Evolutionary conservation across 2,329 filamentous ascomycete genomes (phyloP), one percentile per base, ranked within the genome.

Genomic region (Calycina herbarum): DNA sequence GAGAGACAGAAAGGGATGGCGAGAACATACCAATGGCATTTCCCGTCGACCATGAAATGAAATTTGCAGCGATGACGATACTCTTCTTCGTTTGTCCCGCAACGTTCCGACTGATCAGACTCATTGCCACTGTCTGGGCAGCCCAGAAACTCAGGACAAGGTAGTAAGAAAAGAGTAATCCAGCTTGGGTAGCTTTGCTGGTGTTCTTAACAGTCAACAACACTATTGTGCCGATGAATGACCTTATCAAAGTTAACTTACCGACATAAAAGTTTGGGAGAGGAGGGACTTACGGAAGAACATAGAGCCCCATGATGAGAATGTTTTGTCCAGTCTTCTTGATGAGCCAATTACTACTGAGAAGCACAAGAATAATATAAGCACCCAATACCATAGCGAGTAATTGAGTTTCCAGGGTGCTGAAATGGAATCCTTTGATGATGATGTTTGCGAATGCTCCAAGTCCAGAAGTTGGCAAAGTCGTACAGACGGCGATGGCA

Each of bases 91-190:
- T 85, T 27, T 79, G 79, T 5, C 83, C 83, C 5, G 80, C 81
- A 57, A 84, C 76, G 72, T 85, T 86, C 65, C 82, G 81, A 3
- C 82, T 78, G 2, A 81, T 82, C 77, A 92, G 83, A 15, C 87
- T 88, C 71, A 92, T 82, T 7, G 84, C 81, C 13, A 92, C 79
- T 1, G 87, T 89, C 72, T 90, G 86, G 0, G 89, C 89, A 0
- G 89, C 88, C 89, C 89, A 93, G 83, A 93, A 93, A 5, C 88
- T 91, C 20, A 92, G 82, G 0, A 87, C 89, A 67, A 93, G 89
- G 78, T 93, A 93, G 81, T 93, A 93, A 73, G 83, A 85, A 72
- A 93, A 85, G 15, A 93, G 79, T 0, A 93, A 82, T 5, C 90
- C 90, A 33, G 88, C 82, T 76, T 89, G 84, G 45, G 86, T 87